These are phyloP conservation scores for Dactylorhiza incarnata DNA, from an alignment of 106 monocot species.

Conservation along the genomic window DNA sequence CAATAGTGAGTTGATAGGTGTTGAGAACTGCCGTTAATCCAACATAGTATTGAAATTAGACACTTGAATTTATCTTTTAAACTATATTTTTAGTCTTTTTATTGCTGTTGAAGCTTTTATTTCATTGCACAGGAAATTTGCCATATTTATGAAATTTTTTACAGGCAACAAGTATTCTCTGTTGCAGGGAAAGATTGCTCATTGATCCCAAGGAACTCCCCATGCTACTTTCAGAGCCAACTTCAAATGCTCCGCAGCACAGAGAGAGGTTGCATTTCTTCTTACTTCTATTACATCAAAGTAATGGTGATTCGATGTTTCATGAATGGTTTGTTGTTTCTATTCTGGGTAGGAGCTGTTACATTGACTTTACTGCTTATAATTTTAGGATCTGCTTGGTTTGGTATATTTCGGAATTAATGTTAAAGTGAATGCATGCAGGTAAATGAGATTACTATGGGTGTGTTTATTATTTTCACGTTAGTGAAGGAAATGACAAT, in stretches of 20 bases:
- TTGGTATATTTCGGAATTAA: not conserved
- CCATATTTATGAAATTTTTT: not conserved
- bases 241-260: slow-evolving; percentile 74
- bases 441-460: not conserved
- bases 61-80: not conserved
- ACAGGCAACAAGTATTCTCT: not conserved
- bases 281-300: not conserved
- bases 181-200: slow-evolving; percentile 55
- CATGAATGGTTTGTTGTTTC: not conserved
- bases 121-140: not conserved
- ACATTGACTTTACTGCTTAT: not conserved
- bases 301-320: not conserved
- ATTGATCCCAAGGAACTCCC: slow-evolving; percentile 97
- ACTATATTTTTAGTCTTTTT: not conserved
- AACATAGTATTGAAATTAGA: not conserved
- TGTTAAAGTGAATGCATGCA: not conserved
- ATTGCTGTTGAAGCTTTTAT: not conserved
- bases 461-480: not conserved
- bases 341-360: not conserved
- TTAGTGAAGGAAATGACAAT: not conserved
- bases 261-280: slow-evolving; percentile 64
- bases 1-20: not conserved
- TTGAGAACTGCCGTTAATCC: not conserved
- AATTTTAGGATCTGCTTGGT: not conserved
- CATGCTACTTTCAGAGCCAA: slow-evolving; percentile 91